Conservation (phyloP, 805 yeast genomes). For the Ogataea thermomethanolica region DNA sequence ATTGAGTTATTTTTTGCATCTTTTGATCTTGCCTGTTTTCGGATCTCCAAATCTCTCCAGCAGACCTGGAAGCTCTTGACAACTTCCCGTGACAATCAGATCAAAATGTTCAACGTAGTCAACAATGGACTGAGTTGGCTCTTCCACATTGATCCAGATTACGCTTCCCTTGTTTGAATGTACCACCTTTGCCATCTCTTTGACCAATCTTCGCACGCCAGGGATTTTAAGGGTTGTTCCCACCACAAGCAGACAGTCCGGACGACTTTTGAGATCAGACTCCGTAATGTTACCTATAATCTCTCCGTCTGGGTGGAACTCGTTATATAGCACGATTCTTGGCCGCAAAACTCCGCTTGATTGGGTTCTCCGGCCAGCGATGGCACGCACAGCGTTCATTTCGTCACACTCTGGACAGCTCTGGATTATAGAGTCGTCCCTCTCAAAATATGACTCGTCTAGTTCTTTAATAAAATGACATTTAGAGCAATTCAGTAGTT, state of each 20-base stretch:
- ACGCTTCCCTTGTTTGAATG: slow-evolving; percentile 56
- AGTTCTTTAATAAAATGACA: slow-evolving; percentile 59
- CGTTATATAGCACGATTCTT: slow-evolving; percentile 66
- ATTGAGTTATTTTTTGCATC: background rate
- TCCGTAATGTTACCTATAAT: slow-evolving; percentile 75
- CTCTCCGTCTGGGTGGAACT: slow-evolving; percentile 84
- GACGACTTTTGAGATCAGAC: slow-evolving; percentile 56
- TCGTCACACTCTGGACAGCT: slow-evolving; percentile 64
- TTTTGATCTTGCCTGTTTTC: slow-evolving; percentile 12
- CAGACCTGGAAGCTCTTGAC: slow-evolving; percentile 49
- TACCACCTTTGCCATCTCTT: slow-evolving; percentile 56
- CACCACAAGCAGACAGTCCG: slow-evolving; percentile 76
- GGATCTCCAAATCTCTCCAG: slow-evolving; percentile 23
- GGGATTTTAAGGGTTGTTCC: slow-evolving; percentile 86
- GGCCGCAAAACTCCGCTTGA: slow-evolving; percentile 63
- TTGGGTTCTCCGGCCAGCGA: slow-evolving; percentile 65
- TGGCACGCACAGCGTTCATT: slow-evolving; percentile 47
- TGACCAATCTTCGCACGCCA: slow-evolving; percentile 60
- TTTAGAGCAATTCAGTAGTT: slow-evolving; percentile 69
- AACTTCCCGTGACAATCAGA: slow-evolving; percentile 59
- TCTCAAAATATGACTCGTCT: slow-evolving; percentile 46
- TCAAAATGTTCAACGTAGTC: slow-evolving; percentile 53
- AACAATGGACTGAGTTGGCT: slow-evolving; percentile 47
- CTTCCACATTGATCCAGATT: slow-evolving; percentile 58
- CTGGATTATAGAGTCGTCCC: slow-evolving; percentile 34